Percentiles rank a stretch among this genome's conserved stretches.
phyloP scores from a whole-genome alignment of 192 early-diverging fungal species.

The Chytriomyces hyalinus region DNA sequence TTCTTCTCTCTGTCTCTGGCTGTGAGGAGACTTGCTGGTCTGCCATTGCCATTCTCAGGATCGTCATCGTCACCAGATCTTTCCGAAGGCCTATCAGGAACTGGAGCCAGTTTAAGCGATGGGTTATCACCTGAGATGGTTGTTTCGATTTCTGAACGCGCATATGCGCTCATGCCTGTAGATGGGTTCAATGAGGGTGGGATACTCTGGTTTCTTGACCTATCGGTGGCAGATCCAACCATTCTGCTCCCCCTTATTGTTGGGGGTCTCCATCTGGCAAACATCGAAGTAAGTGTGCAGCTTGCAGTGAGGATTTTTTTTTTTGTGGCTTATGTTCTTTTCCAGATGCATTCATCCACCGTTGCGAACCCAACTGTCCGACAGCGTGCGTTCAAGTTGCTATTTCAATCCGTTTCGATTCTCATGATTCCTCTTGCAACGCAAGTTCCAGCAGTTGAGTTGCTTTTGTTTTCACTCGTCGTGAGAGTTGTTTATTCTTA shows the following conservation, averaged over 20 bases:
- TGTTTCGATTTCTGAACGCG: conserved; percentile 3
- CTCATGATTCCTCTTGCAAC: conserved; percentile 71
- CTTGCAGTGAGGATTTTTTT: not conserved
- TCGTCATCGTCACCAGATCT: not conserved
- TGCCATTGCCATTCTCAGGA: conserved; percentile 37
- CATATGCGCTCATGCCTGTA: not conserved
- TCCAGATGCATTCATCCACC: conserved; percentile 9
- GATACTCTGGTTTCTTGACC: conserved; percentile 66
- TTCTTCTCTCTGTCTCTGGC: conserved; percentile 73
- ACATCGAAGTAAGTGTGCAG: conserved; percentile 66
- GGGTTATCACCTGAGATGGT: not conserved
- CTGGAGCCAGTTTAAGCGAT: not conserved
- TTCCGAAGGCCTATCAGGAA: not conserved
- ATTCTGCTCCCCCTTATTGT: conserved; percentile 71
- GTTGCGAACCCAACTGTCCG: not conserved
- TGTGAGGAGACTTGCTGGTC: conserved; percentile 62
- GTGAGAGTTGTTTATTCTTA: no score
- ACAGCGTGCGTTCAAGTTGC: conserved; percentile 18
- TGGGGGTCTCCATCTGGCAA: conserved; percentile 66
- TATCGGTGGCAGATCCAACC: conserved; percentile 68
- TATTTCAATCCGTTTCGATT: conserved; percentile 63
- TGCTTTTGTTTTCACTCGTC: not conserved
- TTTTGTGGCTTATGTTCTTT: not conserved
- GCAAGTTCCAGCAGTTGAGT: conserved; percentile 58
- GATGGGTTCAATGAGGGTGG: conserved; percentile 66